These are phyloP conservation scores for Boletellus dicymbophilus DNA, from an alignment of 1,284 basidiomycete species.

Conservation along the genomic window DNA sequence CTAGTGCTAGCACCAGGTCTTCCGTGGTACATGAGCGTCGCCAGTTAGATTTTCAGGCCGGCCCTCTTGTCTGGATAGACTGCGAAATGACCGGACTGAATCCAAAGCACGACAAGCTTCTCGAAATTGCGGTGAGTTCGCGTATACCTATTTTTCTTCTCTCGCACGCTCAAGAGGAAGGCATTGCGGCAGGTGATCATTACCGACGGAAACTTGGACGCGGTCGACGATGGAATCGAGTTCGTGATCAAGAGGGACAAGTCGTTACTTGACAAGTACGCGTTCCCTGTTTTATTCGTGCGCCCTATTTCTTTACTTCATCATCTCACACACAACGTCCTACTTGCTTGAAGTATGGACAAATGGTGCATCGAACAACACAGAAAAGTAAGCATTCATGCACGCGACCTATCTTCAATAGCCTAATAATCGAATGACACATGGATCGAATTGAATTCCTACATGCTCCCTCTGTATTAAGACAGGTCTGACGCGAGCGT, in stretches of 20 bases:
- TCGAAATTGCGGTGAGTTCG: constrained; percentile 69
- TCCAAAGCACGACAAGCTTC: constrained; percentile 64
- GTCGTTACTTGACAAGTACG: constrained; percentile 60
- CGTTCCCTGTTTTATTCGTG: background rate
- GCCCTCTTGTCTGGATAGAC: constrained; percentile 87
- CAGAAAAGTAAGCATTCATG: constrained; percentile 44
- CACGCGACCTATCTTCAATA: too few species aligned
- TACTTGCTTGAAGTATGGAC: constrained; percentile 80
- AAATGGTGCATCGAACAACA: constrained; percentile 79
- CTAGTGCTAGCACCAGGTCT: background rate
- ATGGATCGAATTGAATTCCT: background rate
- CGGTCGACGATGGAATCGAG: constrained; percentile 74
- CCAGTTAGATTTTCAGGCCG: constrained; percentile 48
- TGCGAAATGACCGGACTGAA: constrained; percentile 86
- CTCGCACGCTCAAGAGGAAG: background rate
- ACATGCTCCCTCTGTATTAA: too few species aligned
- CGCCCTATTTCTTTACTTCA: too few species aligned
- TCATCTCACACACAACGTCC: background rate
- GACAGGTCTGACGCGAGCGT: constrained; percentile 75
- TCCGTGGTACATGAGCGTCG: constrained; percentile 2
- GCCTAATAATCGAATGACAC: background rate
- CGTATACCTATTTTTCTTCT: background rate
- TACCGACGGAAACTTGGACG: constrained; percentile 75
- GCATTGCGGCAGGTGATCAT: constrained; percentile 63
- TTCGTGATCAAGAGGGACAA: constrained; percentile 73